Conservation (phyloP, 345 rosid species). For the Rubroshorea leprosula region DNA sequence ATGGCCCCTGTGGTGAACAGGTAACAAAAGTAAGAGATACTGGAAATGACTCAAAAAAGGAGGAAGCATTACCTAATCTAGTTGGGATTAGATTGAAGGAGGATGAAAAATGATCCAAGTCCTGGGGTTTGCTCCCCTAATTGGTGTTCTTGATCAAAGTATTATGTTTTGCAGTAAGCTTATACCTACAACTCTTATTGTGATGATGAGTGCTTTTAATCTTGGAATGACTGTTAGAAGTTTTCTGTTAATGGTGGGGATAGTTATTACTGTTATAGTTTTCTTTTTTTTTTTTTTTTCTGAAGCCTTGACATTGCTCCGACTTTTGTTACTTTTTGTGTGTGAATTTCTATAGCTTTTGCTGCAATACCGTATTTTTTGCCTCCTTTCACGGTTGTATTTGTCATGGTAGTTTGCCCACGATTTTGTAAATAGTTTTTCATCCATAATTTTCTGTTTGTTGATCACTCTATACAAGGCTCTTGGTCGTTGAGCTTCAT, state of each 20-base stretch:
- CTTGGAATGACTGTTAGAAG: neutral
- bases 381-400: neutral
- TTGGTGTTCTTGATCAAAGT: too few species aligned
- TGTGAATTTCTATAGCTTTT: neutral
- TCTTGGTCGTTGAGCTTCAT: too few species aligned
- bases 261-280: neutral
- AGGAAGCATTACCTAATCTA: conserved; percentile 9
- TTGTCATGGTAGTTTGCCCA: neutral
- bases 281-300: too few species aligned
- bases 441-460: too few species aligned
- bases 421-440: too few species aligned
- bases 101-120: neutral
- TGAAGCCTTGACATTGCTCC: too few species aligned
- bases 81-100: neutral
- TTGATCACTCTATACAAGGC: too few species aligned
- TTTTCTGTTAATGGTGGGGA: neutral
- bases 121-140: neutral
- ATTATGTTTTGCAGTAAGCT: neutral
- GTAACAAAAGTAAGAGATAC: conserved; percentile 25
- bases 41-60: conserved; percentile 29
- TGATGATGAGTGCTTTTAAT: neutral
- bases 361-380: too few species aligned
- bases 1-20: conserved; percentile 51
- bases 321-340: too few species aligned
- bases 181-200: neutral